Evolutionary conservation across 2,329 filamentous ascomycete genomes (phyloP).

Genomic region (Penicillium sp.): DNA sequence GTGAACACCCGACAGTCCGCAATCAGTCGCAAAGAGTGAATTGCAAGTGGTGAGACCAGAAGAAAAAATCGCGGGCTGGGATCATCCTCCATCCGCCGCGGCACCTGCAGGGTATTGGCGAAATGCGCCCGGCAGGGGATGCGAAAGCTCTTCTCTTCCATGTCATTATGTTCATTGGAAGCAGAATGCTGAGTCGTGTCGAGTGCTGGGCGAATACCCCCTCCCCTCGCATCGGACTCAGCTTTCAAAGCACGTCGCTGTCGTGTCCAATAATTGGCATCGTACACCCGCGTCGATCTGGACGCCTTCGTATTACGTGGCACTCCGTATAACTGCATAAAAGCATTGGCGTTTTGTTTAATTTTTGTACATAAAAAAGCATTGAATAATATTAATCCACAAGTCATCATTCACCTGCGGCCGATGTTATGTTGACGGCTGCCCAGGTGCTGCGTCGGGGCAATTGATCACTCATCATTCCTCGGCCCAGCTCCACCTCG

Average conservation of each 20-base stretch:
- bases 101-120: too few relatives aligned
- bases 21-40: constrained; percentile 20
- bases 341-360: neutral
- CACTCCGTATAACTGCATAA: neutral
- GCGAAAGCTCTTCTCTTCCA: too few relatives aligned
- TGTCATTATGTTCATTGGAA: too few relatives aligned
- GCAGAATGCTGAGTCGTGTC: too few relatives aligned
- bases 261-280: neutral
- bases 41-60: neutral
- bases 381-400: neutral
- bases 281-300: neutral
- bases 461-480: constrained; percentile 29
- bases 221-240: too few relatives aligned
- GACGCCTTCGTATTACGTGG: neutral
- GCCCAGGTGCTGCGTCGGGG: neutral
- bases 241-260: too few relatives aligned
- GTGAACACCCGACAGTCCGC: constrained; percentile 27
- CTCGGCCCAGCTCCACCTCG: constrained; percentile 25
- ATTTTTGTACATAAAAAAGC: neutral
- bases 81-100: too few relatives aligned
- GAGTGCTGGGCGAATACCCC: too few relatives aligned
- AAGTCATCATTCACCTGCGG: too few relatives aligned
- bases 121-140: too few relatives aligned
- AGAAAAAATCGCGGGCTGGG: neutral
- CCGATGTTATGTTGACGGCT: too few relatives aligned